phyloP scores from a whole-genome alignment of 768 basidiomycete species.

The Lactarius pseudohatsudake region DNA sequence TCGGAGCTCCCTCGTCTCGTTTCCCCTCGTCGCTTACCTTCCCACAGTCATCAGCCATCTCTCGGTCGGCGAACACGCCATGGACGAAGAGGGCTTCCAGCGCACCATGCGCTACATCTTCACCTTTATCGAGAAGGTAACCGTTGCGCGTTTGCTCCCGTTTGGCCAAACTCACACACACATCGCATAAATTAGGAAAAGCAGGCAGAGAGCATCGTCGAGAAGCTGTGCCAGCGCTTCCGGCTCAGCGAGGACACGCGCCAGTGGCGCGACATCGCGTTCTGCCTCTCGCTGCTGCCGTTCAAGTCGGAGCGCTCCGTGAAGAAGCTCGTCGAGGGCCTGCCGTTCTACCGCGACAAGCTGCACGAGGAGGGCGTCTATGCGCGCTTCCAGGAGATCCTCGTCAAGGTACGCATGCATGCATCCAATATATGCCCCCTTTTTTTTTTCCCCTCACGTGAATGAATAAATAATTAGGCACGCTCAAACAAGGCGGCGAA shows the following conservation, averaged over 20 bases:
- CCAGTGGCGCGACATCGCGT: slow-evolving; percentile 98
- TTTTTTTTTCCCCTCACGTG: too few species aligned
- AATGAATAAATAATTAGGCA: slow-evolving; percentile 45
- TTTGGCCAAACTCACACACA: too few species aligned
- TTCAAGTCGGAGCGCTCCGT: slow-evolving; percentile 97
- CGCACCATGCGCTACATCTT: slow-evolving; percentile 95
- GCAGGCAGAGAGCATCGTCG: slow-evolving; percentile 95
- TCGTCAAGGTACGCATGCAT: slow-evolving; percentile 71
- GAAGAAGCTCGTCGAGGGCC: slow-evolving; percentile 91
- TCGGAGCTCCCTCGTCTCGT: slow-evolving; percentile 36
- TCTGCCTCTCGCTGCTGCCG: slow-evolving; percentile 88
- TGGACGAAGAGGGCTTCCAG: slow-evolving; percentile 91
- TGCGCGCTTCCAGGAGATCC: slow-evolving; percentile 81
- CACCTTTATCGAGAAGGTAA: slow-evolving; percentile 92
- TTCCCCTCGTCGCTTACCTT: neutral
- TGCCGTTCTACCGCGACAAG: slow-evolving; percentile 95
- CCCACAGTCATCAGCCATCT: slow-evolving; percentile 87
- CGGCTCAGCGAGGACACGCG: slow-evolving; percentile 81
- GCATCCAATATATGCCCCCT: too few species aligned
- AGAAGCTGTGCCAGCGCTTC: slow-evolving; percentile 97
- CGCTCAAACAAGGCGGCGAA: slow-evolving; percentile 88
- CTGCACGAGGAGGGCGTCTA: slow-evolving; percentile 85
- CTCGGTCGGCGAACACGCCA: slow-evolving; percentile 85
- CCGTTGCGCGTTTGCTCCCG: slow-evolving; percentile 20
- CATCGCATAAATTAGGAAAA: slow-evolving; percentile 64